Base-by-base conservation (phyloP, 2,329 filamentous ascomycete genomes). In the Pezicula radicicola region DNA sequence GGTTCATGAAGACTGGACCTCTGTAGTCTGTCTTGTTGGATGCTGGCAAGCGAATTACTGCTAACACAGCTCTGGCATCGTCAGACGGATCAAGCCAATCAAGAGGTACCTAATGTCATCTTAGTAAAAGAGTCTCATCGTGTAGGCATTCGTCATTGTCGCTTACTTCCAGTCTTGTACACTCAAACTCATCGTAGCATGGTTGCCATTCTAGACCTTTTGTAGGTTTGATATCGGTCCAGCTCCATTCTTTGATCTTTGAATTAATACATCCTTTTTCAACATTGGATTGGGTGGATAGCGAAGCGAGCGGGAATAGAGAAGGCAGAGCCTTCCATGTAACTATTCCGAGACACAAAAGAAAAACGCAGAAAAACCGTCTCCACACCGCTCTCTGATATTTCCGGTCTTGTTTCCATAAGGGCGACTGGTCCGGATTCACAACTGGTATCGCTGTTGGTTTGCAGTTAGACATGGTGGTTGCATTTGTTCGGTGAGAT, bases 151-250 rank as follows among this genome's bases (percentile, higher is more conserved):
- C 13, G 21, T 10, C 13, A 21, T 8, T n/a, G 27, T 33, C 42
- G 27, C 21, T 16, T 10, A 45, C 48, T 43, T 61, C 57, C 21
- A 59, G 36, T 35, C 49, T 53, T 8, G 57, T 45, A 42, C 57
- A 59, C 25, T 52, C 36, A 40, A 55, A 57, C 2, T 15, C 53
- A 2, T 46, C 48, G 36, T 51, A 49, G 41, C 57, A 57, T 28
- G 53, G 51, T 39, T 54, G 57, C 57, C 57, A 59, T 36, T 49
- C 21, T 16, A 49, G 16, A 41, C 43, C 39, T 28, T 16, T 40
- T n/a, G n/a, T 49, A 4, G 47, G 47, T 4, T 49, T 19, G 19
- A 49, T 28, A 37, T 47, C 33, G n/a, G 15, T 37, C 45, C 45
- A 47, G 21, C 35, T 16, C 45, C 45, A 47, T 3, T 36, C 45